Evolutionary conservation across 2,329 filamentous ascomycete genomes (phyloP).

Genomic region (Mollisiaceae sp.): DNA sequence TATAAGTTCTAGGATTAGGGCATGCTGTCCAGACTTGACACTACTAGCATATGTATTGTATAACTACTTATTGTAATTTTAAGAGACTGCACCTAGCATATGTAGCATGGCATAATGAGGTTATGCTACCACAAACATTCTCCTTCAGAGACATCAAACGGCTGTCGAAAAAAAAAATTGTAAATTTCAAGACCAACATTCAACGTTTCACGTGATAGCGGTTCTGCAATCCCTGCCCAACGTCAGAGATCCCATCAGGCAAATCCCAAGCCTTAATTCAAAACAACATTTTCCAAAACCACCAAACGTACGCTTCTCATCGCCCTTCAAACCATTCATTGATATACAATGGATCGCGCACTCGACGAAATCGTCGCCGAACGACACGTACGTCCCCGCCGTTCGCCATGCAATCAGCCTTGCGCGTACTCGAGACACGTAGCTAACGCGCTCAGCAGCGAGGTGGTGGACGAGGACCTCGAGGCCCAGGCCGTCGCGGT

Average conservation of each 20-base stretch:
- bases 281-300: not conserved
- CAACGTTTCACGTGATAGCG: not conserved
- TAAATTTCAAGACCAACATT: not conserved
- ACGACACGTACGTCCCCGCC: slow-evolving; percentile 55
- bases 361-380: slow-evolving; percentile 69
- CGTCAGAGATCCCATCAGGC: slow-evolving; percentile 2
- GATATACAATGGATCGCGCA: slow-evolving; percentile 61
- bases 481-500: slow-evolving; percentile 41
- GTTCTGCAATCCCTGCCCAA: not conserved
- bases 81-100: too few relatives aligned
- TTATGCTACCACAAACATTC: not conserved
- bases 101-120: not conserved
- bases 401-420: slow-evolving; percentile 34
- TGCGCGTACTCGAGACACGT: slow-evolving; percentile 24
- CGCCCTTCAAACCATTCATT: not conserved
- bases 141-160: not conserved
- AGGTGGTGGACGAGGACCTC: slow-evolving; percentile 40
- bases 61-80: too few relatives aligned
- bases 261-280: not conserved
- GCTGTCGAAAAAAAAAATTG: not conserved
- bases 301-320: slow-evolving; percentile 3
- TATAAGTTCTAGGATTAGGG: too few relatives aligned
- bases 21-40: too few relatives aligned
- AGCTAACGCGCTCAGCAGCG: slow-evolving; percentile 35
- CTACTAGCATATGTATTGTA: too few relatives aligned